A percentile compares a stretch with the other conserved stretches of the same genome.
Conservation (phyloP, 257 asterid species). For the Cruciata laevipes region DNA sequence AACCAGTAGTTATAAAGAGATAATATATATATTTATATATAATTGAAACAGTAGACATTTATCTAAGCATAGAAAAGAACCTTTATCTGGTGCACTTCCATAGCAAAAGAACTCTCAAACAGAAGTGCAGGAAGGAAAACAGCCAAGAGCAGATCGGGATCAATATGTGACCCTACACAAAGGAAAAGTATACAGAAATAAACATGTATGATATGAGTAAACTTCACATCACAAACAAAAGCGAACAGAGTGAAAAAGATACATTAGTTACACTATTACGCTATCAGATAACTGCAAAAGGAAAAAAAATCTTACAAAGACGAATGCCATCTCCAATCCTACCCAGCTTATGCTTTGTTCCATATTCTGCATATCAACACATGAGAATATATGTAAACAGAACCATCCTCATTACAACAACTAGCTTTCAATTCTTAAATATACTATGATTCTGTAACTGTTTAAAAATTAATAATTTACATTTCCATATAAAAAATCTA, state of each 20-base stretch:
- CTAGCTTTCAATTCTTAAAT: background rate
- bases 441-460: background rate
- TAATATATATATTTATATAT: background rate
- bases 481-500: too few relatives aligned
- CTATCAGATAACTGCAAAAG: slow-evolving; percentile 2
- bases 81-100: slow-evolving; percentile 99
- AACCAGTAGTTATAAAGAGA: background rate
- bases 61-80: slow-evolving; percentile 24
- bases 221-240: slow-evolving; percentile 6
- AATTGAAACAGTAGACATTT: background rate
- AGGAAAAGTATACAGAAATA: slow-evolving; percentile 2
- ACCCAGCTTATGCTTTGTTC: slow-evolving; percentile 70
- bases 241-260: background rate
- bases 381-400: slow-evolving; percentile 1
- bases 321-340: slow-evolving; percentile 89
- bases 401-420: background rate
- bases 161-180: slow-evolving; percentile 69
- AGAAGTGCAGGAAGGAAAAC: slow-evolving; percentile 99
- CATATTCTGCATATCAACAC: slow-evolving; percentile 49
- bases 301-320: slow-evolving; percentile 51
- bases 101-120: slow-evolving; percentile 84
- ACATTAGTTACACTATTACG: background rate
- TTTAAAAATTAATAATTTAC: too few relatives aligned
- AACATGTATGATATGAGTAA: background rate
- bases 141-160: slow-evolving; percentile 96